These are phyloP conservation scores for Alternaria panax DNA, from an alignment of 2,329 filamentous ascomycete genomes.

Conservation along the genomic window DNA sequence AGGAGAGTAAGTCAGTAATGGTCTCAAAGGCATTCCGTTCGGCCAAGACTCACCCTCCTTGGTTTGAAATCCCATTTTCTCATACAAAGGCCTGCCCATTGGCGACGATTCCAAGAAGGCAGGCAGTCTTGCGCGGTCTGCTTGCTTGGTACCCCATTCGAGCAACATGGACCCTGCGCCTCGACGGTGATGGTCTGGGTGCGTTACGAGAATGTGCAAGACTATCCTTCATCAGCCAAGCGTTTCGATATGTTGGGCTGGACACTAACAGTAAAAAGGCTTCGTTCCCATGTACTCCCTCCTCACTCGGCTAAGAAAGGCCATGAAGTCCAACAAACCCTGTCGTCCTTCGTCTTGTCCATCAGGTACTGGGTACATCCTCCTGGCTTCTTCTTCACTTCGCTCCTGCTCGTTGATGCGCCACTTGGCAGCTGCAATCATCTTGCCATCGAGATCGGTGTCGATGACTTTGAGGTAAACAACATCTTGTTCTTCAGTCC, in stretches of 20 bases:
- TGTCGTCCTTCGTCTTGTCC: slow-evolving; percentile 34
- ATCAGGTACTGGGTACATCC: slow-evolving; percentile 37
- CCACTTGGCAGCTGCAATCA: slow-evolving; percentile 49
- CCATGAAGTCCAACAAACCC: slow-evolving; percentile 39
- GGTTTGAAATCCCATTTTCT: slow-evolving; percentile 36
- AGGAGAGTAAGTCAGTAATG: background rate
- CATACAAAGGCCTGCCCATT: slow-evolving; percentile 53
- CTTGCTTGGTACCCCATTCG: slow-evolving; percentile 50
- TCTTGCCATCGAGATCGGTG: slow-evolving; percentile 39
- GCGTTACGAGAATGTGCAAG: slow-evolving; percentile 43
- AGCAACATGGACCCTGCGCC: slow-evolving; percentile 53
- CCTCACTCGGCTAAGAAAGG: slow-evolving; percentile 34
- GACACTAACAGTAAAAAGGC: slow-evolving; percentile 44
- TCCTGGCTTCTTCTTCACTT: slow-evolving; percentile 41
- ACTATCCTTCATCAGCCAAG: slow-evolving; percentile 25
- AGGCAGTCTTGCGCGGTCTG: slow-evolving; percentile 51
- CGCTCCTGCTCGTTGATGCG: slow-evolving; percentile 43
- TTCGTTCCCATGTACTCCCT: slow-evolving; percentile 44
- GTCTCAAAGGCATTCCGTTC: background rate
- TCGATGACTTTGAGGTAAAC: slow-evolving; percentile 45
- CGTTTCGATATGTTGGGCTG: background rate
- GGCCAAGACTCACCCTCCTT: slow-evolving; percentile 1
- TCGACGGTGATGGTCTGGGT: slow-evolving; percentile 52
- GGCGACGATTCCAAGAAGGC: slow-evolving; percentile 53
- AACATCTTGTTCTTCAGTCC: slow-evolving; percentile 35